phyloP scores from a whole-genome alignment of 352 stramenopile genomes.

The Globisporangium nodosum region DNA sequence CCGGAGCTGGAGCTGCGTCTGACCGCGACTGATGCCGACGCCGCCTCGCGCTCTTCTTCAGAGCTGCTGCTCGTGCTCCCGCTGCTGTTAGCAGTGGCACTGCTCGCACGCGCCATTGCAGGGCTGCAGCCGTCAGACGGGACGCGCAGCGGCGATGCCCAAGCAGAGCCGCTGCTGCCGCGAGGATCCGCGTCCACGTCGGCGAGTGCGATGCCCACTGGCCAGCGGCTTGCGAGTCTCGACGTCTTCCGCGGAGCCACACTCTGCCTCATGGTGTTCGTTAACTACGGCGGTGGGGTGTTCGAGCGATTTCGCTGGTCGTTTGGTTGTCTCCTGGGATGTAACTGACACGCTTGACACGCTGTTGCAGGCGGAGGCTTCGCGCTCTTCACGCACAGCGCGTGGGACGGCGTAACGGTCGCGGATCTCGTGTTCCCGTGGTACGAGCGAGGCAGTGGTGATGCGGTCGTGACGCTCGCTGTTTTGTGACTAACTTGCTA shows the following conservation, averaged over 20 bases:
- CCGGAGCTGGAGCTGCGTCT: too few relatives aligned
- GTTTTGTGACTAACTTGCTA: neutral
- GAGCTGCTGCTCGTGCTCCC: neutral
- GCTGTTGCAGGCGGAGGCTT: constrained; percentile 40
- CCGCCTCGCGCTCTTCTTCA: neutral
- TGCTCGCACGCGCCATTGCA: neutral
- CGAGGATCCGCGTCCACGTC: neutral
- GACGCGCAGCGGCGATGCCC: neutral
- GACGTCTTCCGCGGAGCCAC: constrained; percentile 75
- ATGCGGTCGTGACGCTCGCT: neutral
- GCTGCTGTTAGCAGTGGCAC: neutral
- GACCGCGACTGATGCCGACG: too few relatives aligned
- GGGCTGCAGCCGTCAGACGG: neutral
- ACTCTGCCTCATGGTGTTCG: constrained; percentile 81
- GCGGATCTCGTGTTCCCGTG: constrained; percentile 79
- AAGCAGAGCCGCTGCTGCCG: constrained; percentile 6
- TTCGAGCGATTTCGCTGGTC: too few relatives aligned
- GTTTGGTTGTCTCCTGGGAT: too few relatives aligned
- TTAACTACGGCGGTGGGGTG: constrained; percentile 71
- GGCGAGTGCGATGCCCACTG: neutral
- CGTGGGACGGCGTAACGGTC: constrained; percentile 72
- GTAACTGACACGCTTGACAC: too few relatives aligned
- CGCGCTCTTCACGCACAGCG: constrained; percentile 54
- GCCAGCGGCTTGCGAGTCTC: constrained; percentile 30
- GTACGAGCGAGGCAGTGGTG: constrained; percentile 19